Conservation (phyloP, 257 asterid genomes). For the Ilex aquifolium region DNA sequence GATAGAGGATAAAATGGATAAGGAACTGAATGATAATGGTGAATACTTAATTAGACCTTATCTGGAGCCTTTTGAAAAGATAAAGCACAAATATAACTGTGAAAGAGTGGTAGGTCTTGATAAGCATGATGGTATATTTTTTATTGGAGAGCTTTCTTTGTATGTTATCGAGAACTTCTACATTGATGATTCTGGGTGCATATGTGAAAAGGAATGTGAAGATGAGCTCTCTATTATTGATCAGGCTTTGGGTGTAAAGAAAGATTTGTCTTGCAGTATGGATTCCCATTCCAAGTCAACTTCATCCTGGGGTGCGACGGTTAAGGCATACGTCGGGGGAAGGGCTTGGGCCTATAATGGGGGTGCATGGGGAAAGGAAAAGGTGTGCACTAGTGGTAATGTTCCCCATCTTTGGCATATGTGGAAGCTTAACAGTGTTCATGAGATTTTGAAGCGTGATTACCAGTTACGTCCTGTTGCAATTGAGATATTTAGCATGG, state of each 20-base stretch:
- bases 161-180: slow-evolving; percentile 92
- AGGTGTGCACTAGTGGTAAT: slow-evolving; percentile 60
- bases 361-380: slow-evolving; percentile 99
- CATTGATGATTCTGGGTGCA: slow-evolving; percentile 86
- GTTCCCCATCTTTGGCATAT: slow-evolving; percentile 97
- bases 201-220: slow-evolving; percentile 88
- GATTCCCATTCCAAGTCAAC: slow-evolving; percentile 84
- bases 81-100: slow-evolving; percentile 85
- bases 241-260: slow-evolving; percentile 96
- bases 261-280: slow-evolving; percentile 74
- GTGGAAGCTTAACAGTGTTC: slow-evolving; percentile 99
- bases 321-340: slow-evolving; percentile 70
- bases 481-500: slow-evolving; percentile 98
- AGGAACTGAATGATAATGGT: slow-evolving; percentile 88
- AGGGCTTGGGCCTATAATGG: slow-evolving; percentile 99
- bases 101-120: slow-evolving; percentile 99
- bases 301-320: slow-evolving; percentile 81
- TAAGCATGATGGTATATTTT: slow-evolving; percentile 93
- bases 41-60: slow-evolving; percentile 96
- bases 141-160: slow-evolving; percentile 82
- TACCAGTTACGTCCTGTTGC: slow-evolving; percentile 99
- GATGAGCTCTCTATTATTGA: slow-evolving; percentile 93
- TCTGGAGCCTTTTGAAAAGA: slow-evolving; percentile 76
- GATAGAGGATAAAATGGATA: slow-evolving; percentile 68
- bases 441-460: slow-evolving; percentile 95